Percentiles rank a stretch among this genome's conserved stretches.
phyloP scores from a whole-genome alignment of 78 protist species.

The Bodo saltans region DNA sequence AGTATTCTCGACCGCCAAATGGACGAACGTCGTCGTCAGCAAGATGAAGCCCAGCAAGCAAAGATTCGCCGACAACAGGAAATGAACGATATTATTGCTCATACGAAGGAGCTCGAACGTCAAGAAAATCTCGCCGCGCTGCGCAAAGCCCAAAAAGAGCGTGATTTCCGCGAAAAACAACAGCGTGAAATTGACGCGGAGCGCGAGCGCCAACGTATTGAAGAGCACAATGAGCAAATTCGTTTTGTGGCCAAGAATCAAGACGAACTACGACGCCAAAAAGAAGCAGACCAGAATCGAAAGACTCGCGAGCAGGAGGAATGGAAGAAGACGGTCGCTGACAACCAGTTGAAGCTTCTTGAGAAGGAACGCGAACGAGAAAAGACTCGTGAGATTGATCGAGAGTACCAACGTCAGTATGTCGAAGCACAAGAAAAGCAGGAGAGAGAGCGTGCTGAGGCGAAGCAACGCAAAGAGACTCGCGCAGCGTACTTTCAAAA shows the following conservation, averaged over 20 bases:
- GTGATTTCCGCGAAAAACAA: not conserved
- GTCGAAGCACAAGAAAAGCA: not conserved
- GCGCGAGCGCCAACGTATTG: not conserved
- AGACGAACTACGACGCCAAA: not conserved
- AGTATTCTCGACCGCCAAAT: not conserved
- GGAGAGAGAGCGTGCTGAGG: not conserved
- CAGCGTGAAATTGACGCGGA: not conserved
- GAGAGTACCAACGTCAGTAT: not conserved
- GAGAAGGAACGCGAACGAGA: not conserved
- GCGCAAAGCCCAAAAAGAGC: not conserved
- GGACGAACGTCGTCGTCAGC: not conserved
- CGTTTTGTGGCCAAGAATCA: not conserved
- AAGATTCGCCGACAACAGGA: not conserved
- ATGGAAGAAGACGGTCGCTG: not conserved
- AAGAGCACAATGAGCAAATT: not conserved
- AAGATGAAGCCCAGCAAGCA: not conserved
- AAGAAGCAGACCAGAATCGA: not conserved
- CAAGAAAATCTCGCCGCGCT: not conserved
- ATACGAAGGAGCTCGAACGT: not conserved
- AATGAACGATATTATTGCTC: not conserved
- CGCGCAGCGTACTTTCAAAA: not conserved
- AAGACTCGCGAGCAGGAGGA: not conserved
- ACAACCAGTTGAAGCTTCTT: not conserved
- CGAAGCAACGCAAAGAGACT: not conserved
- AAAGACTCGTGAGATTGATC: not conserved